Evolutionary conservation across 75 land plant species (phyloP).

Genomic region (Selaginella tamariscina): DNA sequence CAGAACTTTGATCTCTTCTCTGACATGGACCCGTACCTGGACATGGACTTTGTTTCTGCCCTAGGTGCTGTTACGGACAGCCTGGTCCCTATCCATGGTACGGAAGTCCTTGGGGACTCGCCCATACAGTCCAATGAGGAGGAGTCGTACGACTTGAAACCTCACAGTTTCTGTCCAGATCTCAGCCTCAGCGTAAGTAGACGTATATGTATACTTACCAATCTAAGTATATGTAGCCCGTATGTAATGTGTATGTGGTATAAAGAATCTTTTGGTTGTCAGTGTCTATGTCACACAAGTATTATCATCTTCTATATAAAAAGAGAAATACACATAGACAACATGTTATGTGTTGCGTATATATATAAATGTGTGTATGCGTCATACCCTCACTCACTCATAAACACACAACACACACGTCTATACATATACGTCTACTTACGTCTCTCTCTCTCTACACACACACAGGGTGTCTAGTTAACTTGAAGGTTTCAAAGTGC

Average conservation of each 20-base stretch:
- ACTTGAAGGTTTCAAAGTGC: neutral
- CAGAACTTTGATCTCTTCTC: constrained; percentile 30
- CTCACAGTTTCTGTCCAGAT: constrained; percentile 23
- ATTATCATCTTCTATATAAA: too few species aligned
- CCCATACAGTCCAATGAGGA: constrained; percentile 20
- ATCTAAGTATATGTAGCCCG: neutral
- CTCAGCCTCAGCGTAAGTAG: constrained; percentile 51
- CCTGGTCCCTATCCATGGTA: constrained; percentile 49
- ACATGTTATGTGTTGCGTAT: too few species aligned
- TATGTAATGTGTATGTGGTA: neutral
- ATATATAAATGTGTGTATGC: too few species aligned
- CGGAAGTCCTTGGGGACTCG: constrained; percentile 1
- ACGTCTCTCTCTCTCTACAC: neutral
- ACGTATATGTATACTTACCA: neutral
- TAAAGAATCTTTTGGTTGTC: neutral
- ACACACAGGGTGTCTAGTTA: neutral
- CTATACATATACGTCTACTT: neutral
- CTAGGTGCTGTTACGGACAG: constrained; percentile 38
- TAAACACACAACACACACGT: too few species aligned
- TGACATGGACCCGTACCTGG: constrained; percentile 62
- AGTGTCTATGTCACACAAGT: neutral
- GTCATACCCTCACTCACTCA: too few species aligned
- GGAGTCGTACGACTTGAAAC: constrained; percentile 17
- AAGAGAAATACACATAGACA: too few species aligned
- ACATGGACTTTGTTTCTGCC: constrained; percentile 42